Conservation (phyloP, 768 basidiomycete species). For the Boletus barrowsii region DNA sequence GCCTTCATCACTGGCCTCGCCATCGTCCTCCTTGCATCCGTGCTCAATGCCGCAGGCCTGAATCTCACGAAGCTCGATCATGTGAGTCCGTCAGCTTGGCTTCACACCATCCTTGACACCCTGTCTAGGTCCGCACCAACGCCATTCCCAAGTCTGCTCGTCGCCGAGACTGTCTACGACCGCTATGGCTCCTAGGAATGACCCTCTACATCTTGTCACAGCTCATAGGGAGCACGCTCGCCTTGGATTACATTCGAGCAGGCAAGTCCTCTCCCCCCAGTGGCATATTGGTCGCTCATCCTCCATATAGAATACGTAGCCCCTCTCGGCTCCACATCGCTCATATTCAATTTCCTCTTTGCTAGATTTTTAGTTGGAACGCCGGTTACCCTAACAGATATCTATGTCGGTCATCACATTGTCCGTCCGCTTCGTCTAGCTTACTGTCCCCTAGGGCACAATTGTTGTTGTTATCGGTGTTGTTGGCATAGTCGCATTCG, state of each 20-base stretch:
- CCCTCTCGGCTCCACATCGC: constrained; percentile 87
- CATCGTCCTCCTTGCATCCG: constrained; percentile 79
- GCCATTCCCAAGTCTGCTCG: constrained; percentile 74
- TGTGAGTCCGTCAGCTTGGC: constrained; percentile 40
- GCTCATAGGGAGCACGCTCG: constrained; percentile 82
- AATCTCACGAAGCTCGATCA: constrained; percentile 95
- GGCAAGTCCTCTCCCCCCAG: constrained; percentile 38
- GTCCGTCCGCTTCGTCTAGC: neutral
- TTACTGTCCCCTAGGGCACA: constrained; percentile 56
- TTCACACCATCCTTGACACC: neutral
- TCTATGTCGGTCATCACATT: constrained; percentile 53
- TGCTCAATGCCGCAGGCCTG: constrained; percentile 90
- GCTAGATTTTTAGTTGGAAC: constrained; percentile 86
- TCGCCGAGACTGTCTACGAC: constrained; percentile 74
- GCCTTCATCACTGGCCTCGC: constrained; percentile 82
- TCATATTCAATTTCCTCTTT: constrained; percentile 96
- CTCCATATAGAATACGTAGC: constrained; percentile 81
- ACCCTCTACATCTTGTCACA: constrained; percentile 90
- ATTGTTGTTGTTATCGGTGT: constrained; percentile 80
- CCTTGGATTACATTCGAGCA: constrained; percentile 85
- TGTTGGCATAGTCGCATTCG: constrained; percentile 84
- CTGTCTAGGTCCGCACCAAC: constrained; percentile 63
- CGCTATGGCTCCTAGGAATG: constrained; percentile 91
- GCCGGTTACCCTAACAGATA: constrained; percentile 79
- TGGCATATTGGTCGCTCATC: constrained; percentile 3